Conservation (phyloP, 768 basidiomycete species). For the Tephrocybe sp. region DNA sequence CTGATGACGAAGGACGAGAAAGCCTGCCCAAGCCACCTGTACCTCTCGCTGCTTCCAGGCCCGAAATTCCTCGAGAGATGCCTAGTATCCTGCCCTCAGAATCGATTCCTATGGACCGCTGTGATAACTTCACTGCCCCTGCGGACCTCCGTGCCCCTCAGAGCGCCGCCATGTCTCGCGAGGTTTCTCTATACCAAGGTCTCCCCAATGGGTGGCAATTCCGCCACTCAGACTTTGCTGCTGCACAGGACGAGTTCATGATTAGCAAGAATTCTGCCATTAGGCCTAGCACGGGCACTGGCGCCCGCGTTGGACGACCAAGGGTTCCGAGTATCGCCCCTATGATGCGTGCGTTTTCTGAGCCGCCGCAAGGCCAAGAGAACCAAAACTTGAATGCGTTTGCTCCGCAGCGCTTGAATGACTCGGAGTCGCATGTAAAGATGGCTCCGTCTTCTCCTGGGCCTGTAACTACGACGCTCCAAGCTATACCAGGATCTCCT, state of each 20-base stretch:
- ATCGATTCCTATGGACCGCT: constrained; percentile 7
- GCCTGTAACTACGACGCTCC: constrained; percentile 6
- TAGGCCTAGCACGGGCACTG: constrained; percentile 3
- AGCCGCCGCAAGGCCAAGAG: not conserved
- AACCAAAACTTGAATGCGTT: not conserved
- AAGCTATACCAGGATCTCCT: constrained; percentile 12
- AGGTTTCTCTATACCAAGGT: constrained; percentile 44
- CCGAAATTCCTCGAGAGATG: not conserved
- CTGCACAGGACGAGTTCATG: constrained; percentile 22
- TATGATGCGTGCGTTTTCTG: constrained; percentile 22
- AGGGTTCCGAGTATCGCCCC: constrained; percentile 40
- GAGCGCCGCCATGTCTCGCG: constrained; percentile 38
- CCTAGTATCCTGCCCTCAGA: not conserved
- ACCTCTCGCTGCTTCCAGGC: not conserved
- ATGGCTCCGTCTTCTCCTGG: constrained; percentile 5
- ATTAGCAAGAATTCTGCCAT: constrained; percentile 4
- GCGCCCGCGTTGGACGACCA: constrained; percentile 22
- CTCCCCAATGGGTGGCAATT: constrained; percentile 49
- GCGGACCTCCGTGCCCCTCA: constrained; percentile 9
- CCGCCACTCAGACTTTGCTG: constrained; percentile 33
- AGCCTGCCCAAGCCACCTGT: not conserved
- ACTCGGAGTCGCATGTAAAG: constrained; percentile 5
- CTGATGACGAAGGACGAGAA: not conserved
- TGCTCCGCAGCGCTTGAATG: constrained; percentile 19
- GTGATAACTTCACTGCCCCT: constrained; percentile 10